Conservation (phyloP, 768 basidiomycete genomes). For the Rhodotorula taiwanensis region DNA sequence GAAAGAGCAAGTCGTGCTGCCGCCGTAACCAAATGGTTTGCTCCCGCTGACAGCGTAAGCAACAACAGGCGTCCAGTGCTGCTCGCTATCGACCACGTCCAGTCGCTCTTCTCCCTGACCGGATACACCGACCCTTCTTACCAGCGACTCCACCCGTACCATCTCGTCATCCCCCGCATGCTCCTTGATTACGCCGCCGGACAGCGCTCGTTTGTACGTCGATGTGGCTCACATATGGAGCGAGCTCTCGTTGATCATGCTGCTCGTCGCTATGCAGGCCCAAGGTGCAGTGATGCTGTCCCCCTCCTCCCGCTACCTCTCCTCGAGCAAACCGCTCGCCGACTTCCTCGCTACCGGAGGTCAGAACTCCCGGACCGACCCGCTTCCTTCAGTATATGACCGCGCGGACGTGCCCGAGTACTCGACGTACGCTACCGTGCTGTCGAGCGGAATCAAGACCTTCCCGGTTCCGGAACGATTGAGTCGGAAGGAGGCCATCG, state of each 20-base stretch:
- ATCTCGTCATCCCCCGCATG: conserved; percentile 31
- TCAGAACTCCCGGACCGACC: background rate
- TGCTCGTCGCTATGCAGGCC: background rate
- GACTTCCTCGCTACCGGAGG: conserved; percentile 9
- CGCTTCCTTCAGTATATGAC: conserved; percentile 9
- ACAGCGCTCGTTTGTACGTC: conserved; percentile 14
- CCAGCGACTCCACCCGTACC: conserved; percentile 23
- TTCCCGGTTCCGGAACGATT: conserved; percentile 13
- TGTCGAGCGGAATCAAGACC: background rate
- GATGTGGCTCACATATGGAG: no score
- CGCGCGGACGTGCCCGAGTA: background rate
- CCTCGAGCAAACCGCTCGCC: conserved; percentile 10
- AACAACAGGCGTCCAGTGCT: conserved; percentile 21
- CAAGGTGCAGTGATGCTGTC: conserved; percentile 21
- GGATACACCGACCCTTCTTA: conserved; percentile 31
- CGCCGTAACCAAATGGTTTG: no score
- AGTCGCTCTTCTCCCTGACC: conserved; percentile 25
- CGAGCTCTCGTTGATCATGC: background rate
- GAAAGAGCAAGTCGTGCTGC: background rate
- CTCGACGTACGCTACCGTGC: conserved; percentile 5
- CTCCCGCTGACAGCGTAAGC: no score
- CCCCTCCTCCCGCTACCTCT: conserved; percentile 1
- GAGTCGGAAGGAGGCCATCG: conserved; percentile 22
- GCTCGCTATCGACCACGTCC: conserved; percentile 28
- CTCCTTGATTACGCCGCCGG: conserved; percentile 30